Base-by-base conservation (phyloP, 176 grass and related monocot species). In the Pharus latifolius region DNA sequence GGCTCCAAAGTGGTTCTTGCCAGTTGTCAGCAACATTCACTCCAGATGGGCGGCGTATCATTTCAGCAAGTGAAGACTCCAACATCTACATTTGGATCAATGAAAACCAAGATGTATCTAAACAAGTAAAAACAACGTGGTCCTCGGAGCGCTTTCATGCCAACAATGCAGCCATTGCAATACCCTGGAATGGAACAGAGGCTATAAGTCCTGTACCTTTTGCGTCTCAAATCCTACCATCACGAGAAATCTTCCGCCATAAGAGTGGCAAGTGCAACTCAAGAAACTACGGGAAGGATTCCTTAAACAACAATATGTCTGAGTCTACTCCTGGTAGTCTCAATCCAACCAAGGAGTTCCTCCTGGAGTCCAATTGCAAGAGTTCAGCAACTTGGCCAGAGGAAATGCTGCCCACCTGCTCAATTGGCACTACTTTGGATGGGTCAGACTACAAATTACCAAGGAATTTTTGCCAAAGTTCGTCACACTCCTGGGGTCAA, bases 381-480 rank as follows among this genome's bases (percentile, higher is more conserved):
- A 81, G 85, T 9, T 58, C 88, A 12, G 92, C 92, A 24, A 96
- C 92, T 37, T 96, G 92, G 92, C 92, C 92, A 38, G 92, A 89
- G 77, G 92, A 96, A 61, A 92, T 89, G 45, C 85, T 96, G 22
- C 85, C 88, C 6, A 67, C 73, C n/a, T 55, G 54, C 63, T 80
- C 66, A 0, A 45, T 63, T 60, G 46, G 72, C 14, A 48, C 66
- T 60, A 50, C 22, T 27, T 22, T 96, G 74, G 76, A 80, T 15
- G 83, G 82, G 53, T 73, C 80, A 1, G 84, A 85, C 35, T 80
- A 70, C 70, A 91, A 90, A 75, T 79, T 96, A 27, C 54, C 92
- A 63, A 86, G 63, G 76, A 75, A 63, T 29, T 85, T 76, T 67
- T 92, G 87, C 29, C 71, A 86, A 28, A 83, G 52, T 14, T 46